Evolutionary conservation across 257 asterid species (phyloP).

Genomic region (Phtheirospermum japonicum): DNA sequence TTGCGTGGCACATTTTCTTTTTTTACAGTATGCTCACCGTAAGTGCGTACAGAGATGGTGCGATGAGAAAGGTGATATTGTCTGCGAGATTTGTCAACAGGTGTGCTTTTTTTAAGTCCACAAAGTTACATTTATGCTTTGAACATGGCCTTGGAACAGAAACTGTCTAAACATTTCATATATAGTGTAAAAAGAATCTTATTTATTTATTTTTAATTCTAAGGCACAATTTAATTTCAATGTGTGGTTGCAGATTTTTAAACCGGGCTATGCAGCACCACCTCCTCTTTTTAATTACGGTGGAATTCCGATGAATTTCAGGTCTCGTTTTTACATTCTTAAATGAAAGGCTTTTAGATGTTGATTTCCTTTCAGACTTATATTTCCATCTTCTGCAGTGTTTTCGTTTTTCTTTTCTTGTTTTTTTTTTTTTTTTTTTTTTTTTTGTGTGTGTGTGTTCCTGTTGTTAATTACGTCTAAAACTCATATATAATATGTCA

Average conservation of each 20-base stretch:
- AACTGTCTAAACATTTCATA: neutral
- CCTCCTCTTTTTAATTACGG: conserved; percentile 57
- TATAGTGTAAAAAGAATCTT: neutral
- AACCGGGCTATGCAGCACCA: conserved; percentile 75
- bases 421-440: too few relatives aligned
- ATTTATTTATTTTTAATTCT: neutral
- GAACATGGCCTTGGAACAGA: neutral
- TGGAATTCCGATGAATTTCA: conserved; percentile 60
- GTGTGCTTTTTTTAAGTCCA: conserved; percentile 29
- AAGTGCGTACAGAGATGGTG: conserved; percentile 86
- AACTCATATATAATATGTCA: conserved; percentile 23
- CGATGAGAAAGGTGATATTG: conserved; percentile 82
- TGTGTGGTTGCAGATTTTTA: conserved; percentile 56
- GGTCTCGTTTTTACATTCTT: conserved; percentile 36
- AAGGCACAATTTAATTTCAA: neutral
- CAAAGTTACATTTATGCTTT: neutral
- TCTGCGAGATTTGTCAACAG: conserved; percentile 85
- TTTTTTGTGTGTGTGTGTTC: too few relatives aligned
- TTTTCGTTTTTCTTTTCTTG: too few relatives aligned
- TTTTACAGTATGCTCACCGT: conserved; percentile 73
- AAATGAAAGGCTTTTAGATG: neutral
- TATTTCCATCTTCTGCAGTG: too few relatives aligned
- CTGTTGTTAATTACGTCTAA: conserved; percentile 16
- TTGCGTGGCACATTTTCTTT: too few relatives aligned
- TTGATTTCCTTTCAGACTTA: neutral